Percentiles rank a stretch among this genome's conserved stretches.
phyloP scores from a whole-genome alignment of 164 flowering plant species.

The Protea cynaroides region DNA sequence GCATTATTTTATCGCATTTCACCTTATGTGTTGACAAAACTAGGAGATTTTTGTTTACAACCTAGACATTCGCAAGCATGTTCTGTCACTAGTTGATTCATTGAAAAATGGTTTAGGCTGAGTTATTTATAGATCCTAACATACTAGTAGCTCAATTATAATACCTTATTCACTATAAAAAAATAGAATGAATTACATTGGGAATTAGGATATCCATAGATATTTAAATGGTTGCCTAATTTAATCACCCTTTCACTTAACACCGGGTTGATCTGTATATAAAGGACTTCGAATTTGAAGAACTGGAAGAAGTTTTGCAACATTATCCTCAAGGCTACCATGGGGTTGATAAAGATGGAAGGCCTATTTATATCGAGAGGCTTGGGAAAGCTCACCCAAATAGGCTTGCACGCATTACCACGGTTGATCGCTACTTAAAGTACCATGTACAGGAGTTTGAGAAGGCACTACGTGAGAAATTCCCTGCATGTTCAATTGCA shows the following conservation, averaged over 20 bases:
- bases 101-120: neutral
- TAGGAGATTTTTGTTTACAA: neutral
- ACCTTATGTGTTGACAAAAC: neutral
- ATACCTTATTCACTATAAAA: no score
- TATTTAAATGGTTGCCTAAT: no score
- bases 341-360: constrained; percentile 94
- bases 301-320: constrained; percentile 76
- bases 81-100: neutral
- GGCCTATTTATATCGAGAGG: constrained; percentile 93
- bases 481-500: constrained; percentile 94
- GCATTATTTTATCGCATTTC: neutral
- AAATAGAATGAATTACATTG: no score
- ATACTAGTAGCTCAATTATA: no score
- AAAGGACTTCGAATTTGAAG: constrained; percentile 84
- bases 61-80: neutral
- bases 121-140: neutral
- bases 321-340: constrained; percentile 97
- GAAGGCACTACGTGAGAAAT: constrained; percentile 68
- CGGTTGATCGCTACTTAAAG: constrained; percentile 69
- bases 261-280: neutral
- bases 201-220: no score
- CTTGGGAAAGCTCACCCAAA: constrained; percentile 94
- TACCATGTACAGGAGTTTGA: constrained; percentile 98
- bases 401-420: constrained; percentile 68
- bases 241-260: no score